These are phyloP conservation scores for Apiospora aurea DNA, from an alignment of 2,329 filamentous ascomycete species.

Conservation along the genomic window DNA sequence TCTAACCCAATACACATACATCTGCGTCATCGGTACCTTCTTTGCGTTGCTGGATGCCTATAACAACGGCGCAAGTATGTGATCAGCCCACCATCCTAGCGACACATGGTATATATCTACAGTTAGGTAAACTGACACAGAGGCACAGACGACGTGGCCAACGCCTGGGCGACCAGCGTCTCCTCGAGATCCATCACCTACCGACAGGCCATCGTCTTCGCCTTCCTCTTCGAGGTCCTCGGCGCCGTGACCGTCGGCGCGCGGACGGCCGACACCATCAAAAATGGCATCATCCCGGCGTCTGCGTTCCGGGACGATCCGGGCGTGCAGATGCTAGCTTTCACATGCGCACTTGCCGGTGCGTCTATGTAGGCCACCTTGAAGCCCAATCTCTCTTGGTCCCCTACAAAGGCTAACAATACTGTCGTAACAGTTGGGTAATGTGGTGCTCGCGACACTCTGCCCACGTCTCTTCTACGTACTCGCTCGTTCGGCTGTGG, in stretches of 20 bases:
- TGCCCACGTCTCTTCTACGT: slow-evolving; percentile 76
- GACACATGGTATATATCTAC: background rate
- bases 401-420: background rate
- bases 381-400: background rate
- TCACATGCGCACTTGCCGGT: slow-evolving; percentile 68
- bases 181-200: slow-evolving; percentile 82
- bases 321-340: slow-evolving; percentile 72
- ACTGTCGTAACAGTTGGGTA: slow-evolving; percentile 60
- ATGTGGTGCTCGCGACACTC: slow-evolving; percentile 82
- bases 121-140: slow-evolving; percentile 30
- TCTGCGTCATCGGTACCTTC: slow-evolving; percentile 77
- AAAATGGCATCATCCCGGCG: slow-evolving; percentile 76
- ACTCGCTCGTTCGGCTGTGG: slow-evolving; percentile 74
- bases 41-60: slow-evolving; percentile 80
- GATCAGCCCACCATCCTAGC: slow-evolving; percentile 19
- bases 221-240: slow-evolving; percentile 71
- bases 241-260: slow-evolving; percentile 73
- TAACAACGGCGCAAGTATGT: slow-evolving; percentile 81
- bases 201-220: slow-evolving; percentile 71
- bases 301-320: slow-evolving; percentile 65
- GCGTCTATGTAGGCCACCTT: slow-evolving; percentile 54
- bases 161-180: slow-evolving; percentile 82
- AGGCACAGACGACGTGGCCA: slow-evolving; percentile 77
- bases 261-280: slow-evolving; percentile 78
- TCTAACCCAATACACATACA: slow-evolving; percentile 70